These are phyloP conservation scores for Pholiota molesta DNA, from an alignment of 768 basidiomycete genomes.

Conservation along the genomic window DNA sequence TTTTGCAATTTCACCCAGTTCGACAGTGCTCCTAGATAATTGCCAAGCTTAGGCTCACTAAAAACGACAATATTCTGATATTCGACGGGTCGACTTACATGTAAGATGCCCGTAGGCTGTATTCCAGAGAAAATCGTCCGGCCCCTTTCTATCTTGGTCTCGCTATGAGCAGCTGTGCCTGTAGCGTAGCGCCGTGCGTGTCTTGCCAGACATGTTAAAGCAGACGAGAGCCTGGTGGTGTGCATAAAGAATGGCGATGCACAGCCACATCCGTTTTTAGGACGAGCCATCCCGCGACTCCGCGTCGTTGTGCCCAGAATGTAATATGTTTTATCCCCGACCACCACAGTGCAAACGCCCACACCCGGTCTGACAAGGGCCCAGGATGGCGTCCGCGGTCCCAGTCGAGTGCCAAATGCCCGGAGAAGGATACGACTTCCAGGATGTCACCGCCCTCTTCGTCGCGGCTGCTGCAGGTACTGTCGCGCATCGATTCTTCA, in stretches of 20 bases:
- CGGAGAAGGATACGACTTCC: conserved; percentile 59
- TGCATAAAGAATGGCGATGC: conserved; percentile 24
- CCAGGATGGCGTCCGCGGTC: conserved; percentile 18
- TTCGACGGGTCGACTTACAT: conserved; percentile 52
- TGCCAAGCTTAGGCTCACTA: conserved; percentile 69
- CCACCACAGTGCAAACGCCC: conserved; percentile 13
- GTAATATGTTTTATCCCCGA: conserved; percentile 23
- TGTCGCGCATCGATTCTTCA: conserved; percentile 13
- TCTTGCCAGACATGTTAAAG: conserved; percentile 17
- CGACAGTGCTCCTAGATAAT: conserved; percentile 87
- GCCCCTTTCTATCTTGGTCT: conserved; percentile 2
- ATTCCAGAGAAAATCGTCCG: conserved; percentile 86
- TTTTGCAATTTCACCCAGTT: conserved; percentile 89
- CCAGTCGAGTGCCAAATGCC: conserved; percentile 39
- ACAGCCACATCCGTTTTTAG: conserved; percentile 35
- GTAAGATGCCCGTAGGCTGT: conserved; percentile 90
- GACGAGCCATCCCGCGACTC: conserved; percentile 8
- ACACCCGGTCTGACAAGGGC: conserved; percentile 7
- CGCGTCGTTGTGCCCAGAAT: conserved; percentile 7
- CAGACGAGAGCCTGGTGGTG: conserved; percentile 11
- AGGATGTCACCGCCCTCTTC: conserved; percentile 67
- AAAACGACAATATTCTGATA: not conserved
- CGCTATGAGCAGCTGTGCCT: conserved; percentile 4
- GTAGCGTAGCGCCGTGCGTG: conserved; percentile 23
- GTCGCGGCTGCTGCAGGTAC: conserved; percentile 63